Base-by-base conservation (phyloP, 352 stramenopile species). In the Globisporangium polare region DNA sequence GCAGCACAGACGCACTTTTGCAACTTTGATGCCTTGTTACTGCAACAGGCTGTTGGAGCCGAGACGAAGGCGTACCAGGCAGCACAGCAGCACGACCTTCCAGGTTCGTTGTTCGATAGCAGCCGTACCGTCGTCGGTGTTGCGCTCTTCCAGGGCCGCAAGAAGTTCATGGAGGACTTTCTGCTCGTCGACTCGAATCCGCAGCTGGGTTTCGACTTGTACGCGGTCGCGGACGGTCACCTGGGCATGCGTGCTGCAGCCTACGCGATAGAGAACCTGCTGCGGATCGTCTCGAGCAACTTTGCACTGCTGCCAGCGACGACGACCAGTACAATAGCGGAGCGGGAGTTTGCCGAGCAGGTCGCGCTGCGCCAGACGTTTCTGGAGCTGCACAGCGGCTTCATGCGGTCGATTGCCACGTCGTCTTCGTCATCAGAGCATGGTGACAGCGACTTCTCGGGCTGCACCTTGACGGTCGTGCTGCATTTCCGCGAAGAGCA, bases 141-240 rank as follows among this genome's bases (percentile, higher is more conserved):
- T 18, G 78, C 79, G 18, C 50, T 90, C 17, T 86, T 98, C 57
- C 92, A 98, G 82, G 95, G 95, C 31, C 82, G 94, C 39, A 87
- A 95, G 71, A 80, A 80, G 55, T 96, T 94, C 69, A 98, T 98
- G 75, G 95, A 99, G 79, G 96, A 96, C 52, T 78, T 86, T 22
- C 61, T 90, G 37, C 59, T 85, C 17, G 68, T 81, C 4, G 62
- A 67, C n/a, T 58, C 62, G 4, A 68, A 78, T 33, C 41, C 66
- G 18, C 62, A 73, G 53, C 59, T 83, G 8, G 78, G 56, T 12
- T 90, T 92, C 59, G 82, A 97, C 29, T 87, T 98, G 58, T 98
- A 96, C 68, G 95, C 89, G 13, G 82, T 99, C n/a, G 91, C 98
- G 42, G 96, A 99, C 75, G 96, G 96, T 1, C 96, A 98, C 66